Evolutionary conservation across 2,329 filamentous ascomycete genomes (phyloP), one percentile per base, ranked within the genome.

Genomic region (Byssoonygena ceratinophila): DNA sequence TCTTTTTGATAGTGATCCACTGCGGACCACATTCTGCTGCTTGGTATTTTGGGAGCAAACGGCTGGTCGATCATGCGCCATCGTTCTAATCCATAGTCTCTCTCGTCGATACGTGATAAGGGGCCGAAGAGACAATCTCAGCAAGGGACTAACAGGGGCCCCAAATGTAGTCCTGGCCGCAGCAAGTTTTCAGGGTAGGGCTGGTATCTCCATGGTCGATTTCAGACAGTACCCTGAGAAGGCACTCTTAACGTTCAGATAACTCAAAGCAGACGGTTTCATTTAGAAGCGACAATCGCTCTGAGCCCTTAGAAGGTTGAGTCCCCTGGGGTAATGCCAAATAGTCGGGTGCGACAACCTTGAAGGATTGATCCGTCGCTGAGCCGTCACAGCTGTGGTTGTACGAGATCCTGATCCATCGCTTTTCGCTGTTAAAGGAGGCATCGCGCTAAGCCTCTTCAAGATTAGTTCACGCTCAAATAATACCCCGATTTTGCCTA

Each of bases 361-460:
- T 34, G 25, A 43, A 43, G 37, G 37, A 34, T 11, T 34, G 43
- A 50, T 43, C 29, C 27, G 29, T 50, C 20, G 46, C 46, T 20
- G 34, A 39, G 32, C 46, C 34, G 16, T 16, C 46, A 18, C 11
- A 47, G 46, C 32, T 31, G 36, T 51, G 37, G 20, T 43, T 39
- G 48, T 43, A 51, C 48, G 37, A 34, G 23, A 44, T 51, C 45
- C 48, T 51, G 48, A 51, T 51, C 41, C 47, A 50, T 41, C 48
- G 40, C 14, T 31, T 50, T 32, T 43, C 46, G 34, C 18, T n/a
- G 32, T 4, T 20, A 34, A 23, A 18, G 9, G 23, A 22, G 25
- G 12, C 23, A 5, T 36, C 18, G 23, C 11, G 18, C 49, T 51
- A 51, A 20, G 12, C 49, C 31, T 14, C 7, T 45, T 45, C 2